Evolutionary conservation across 352 stramenopile genomes (phyloP), one percentile per base, ranked within the genome.

Genomic region (Globisporangium echinulatum): DNA sequence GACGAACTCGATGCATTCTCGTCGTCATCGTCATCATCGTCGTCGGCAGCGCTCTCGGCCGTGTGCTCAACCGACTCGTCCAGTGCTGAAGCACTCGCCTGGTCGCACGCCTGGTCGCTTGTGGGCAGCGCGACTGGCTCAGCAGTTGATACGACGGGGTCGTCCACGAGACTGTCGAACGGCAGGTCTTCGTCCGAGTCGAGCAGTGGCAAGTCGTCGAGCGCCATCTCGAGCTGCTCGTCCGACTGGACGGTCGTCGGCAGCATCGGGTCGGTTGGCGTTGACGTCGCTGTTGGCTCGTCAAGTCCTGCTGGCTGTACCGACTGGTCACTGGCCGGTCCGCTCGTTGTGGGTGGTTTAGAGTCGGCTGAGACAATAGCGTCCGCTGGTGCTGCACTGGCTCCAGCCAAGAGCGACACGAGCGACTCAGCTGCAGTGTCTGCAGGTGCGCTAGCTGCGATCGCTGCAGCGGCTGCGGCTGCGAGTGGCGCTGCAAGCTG

Each of bases 141-240:
- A 44, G n/a, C 10, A 9, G 47, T 37, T 17, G 61, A 17, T 0
- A 49, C 40, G 13, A 67, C 56, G 14, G 61, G 56, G 38, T 62
- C 61, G 44, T 67, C 54, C 3, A 52, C 52, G 38, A 68, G 49
- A 7, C 49, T 53, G 38, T 62, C 70, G 58, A 79, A 75, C 52
- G 73, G 70, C 40, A 90, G 69, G 56, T 75, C 81, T 49, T 86
- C 77, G 54, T 90, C 81, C 7, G 77, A 74, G 69, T 88, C 79
- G 17, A 90, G 75, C 67, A 90, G 81, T 33, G 81, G 81, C 33
- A 90, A 63, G 54, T 90, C 81, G 49, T 88, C 81, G 7, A 90
- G 70, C 43, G 67, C 81, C 59, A 82, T 76, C 49, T 90, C 81
- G 25, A 90, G 67, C 56, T 90, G 81, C 58, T 90, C 81, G 40